Evolutionary conservation across 1,139 yeast species (phyloP).

Genomic region (Magnusiomyces tetraspermus): DNA sequence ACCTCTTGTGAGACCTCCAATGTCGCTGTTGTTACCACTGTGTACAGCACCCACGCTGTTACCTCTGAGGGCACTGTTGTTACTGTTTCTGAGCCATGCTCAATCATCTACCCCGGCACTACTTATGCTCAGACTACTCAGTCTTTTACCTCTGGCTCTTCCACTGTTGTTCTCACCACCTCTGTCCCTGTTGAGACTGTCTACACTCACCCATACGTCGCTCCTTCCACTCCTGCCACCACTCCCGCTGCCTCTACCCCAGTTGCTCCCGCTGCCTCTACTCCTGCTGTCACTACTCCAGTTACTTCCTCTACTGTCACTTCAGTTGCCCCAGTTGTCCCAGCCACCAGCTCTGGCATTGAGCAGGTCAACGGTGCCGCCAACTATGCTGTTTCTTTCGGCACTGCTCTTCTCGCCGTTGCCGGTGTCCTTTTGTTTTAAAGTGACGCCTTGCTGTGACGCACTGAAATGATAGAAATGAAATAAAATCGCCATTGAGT

Average conservation of each 20-base stretch:
- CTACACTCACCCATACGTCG: neutral
- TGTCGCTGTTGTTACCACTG: neutral
- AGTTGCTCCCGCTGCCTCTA: neutral
- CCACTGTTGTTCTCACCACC: neutral
- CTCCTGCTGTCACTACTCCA: neutral
- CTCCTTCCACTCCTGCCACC: neutral
- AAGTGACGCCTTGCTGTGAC: too few species aligned
- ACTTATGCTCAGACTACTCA: neutral
- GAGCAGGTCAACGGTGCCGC: slow-evolving; percentile 4
- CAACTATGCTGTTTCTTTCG: neutral
- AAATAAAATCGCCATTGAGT: neutral
- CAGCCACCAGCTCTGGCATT: neutral
- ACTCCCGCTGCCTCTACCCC: neutral
- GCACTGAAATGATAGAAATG: neutral
- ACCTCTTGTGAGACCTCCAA: neutral
- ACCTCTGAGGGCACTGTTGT: neutral
- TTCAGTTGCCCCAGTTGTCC: neutral
- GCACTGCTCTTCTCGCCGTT: slow-evolving; percentile 3
- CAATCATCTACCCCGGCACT: neutral
- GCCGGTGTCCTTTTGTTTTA: slow-evolving; percentile 5
- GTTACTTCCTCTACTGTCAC: neutral
- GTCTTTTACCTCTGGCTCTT: neutral
- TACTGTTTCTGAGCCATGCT: slow-evolving; percentile 1
- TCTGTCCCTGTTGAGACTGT: slow-evolving; percentile 3
- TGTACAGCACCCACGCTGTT: neutral